These are phyloP conservation scores for Kwoniella sp. DNA, from an alignment of 768 basidiomycete species.

Conservation along the genomic window DNA sequence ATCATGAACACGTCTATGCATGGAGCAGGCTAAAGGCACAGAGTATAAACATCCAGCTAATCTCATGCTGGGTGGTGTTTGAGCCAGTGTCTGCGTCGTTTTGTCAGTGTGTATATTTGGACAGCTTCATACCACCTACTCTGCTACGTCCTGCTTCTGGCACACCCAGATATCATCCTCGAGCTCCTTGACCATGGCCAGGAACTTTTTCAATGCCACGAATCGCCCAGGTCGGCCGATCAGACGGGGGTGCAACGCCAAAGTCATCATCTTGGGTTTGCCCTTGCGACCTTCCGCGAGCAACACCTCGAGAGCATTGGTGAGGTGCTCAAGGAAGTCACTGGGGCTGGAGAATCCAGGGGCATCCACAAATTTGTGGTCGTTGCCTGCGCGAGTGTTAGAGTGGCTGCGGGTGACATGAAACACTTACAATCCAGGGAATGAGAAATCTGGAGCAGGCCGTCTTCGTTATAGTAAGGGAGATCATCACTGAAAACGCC, in stretches of 20 bases:
- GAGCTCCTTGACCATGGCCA: conserved; percentile 29
- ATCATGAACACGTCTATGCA: neutral
- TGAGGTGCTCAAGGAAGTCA: neutral
- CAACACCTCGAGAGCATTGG: neutral
- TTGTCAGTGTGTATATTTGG: no score
- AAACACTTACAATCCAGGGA: neutral
- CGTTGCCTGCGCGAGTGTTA: neutral
- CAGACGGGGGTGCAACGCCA: conserved; percentile 37
- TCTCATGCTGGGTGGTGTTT: conserved; percentile 17
- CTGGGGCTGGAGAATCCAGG: neutral
- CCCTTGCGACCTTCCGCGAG: conserved; percentile 13
- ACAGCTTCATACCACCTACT: conserved; percentile 37
- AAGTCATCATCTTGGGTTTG: conserved; percentile 34
- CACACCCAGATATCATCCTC: conserved; percentile 33
- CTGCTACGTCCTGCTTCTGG: conserved; percentile 12
- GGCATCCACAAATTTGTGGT: neutral
- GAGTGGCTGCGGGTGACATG: neutral
- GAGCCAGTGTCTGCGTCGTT: conserved; percentile 35
- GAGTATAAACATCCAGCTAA: neutral
- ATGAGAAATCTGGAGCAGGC: neutral
- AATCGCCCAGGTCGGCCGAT: conserved; percentile 36
- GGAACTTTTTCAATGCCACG: conserved; percentile 32
- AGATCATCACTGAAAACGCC: neutral
- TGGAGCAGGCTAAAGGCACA: neutral
- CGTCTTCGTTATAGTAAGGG: neutral